Conservation (phyloP, 441 rosid species). For the Cnidoscolus chayamansa region DNA sequence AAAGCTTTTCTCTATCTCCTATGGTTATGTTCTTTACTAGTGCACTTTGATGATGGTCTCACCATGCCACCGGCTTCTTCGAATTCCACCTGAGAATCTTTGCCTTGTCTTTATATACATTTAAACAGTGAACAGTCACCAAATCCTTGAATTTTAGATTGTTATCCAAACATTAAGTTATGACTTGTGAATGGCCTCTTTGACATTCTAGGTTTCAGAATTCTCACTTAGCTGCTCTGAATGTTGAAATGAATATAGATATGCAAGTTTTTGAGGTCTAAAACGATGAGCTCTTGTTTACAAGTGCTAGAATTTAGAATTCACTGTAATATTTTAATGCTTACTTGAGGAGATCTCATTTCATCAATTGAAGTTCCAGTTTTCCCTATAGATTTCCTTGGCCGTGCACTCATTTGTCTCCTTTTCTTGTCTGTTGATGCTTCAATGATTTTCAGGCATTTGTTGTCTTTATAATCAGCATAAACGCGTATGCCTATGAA, state of each 20-base stretch:
- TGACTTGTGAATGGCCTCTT: background rate
- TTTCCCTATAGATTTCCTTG: background rate
- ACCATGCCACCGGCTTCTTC: too few relatives aligned
- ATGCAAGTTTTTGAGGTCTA: background rate
- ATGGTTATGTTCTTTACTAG: too few relatives aligned
- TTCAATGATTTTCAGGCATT: slow-evolving; percentile 62
- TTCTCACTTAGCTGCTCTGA: background rate
- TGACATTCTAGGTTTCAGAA: background rate
- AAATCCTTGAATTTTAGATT: background rate
- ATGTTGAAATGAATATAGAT: background rate
- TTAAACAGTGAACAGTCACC: background rate
- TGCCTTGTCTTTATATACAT: too few relatives aligned
- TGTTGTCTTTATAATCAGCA: slow-evolving; percentile 79
- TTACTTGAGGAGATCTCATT: background rate
- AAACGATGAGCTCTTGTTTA: background rate
- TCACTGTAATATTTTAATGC: background rate
- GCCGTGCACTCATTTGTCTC: background rate
- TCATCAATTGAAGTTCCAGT: background rate
- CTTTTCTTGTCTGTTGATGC: slow-evolving; percentile 12
- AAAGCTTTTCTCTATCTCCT: too few relatives aligned
- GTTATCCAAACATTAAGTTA: background rate
- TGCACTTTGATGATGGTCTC: too few relatives aligned
- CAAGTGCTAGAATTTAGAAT: background rate
- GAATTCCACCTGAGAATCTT: too few relatives aligned
- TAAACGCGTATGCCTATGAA: slow-evolving; percentile 77